Evolutionary conservation across 176 grass and related monocot genomes (phyloP).

Genomic region (Rhynchospora tenuis): DNA sequence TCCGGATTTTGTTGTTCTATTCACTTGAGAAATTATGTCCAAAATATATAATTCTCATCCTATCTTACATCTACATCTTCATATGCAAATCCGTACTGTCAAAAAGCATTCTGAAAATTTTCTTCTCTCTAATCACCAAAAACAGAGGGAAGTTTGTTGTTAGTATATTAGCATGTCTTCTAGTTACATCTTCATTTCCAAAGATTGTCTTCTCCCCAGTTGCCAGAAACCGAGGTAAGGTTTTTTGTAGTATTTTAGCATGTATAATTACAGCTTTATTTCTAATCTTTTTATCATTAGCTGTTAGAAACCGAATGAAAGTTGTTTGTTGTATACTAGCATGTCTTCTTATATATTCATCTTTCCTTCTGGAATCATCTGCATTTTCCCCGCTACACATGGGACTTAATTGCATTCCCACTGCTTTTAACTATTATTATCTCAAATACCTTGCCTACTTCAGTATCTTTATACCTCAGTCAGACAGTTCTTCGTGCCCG

Average conservation of each 20-base stretch:
- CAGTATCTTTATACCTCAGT: background rate
- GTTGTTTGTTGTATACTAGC: too few species aligned
- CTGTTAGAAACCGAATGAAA: too few species aligned
- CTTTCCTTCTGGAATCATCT: background rate
- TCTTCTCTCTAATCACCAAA: background rate
- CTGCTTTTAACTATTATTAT: background rate
- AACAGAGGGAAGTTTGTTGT: background rate
- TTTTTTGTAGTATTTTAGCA: too few species aligned
- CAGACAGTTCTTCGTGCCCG: background rate
- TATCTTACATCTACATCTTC: background rate
- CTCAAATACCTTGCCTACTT: constrained; percentile 1
- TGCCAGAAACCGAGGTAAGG: too few species aligned
- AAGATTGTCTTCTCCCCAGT: too few species aligned
- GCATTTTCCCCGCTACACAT: too few species aligned
- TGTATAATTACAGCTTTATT: too few species aligned
- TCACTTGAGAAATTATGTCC: background rate
- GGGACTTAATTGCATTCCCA: background rate
- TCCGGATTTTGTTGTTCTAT: background rate
- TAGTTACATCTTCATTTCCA: background rate
- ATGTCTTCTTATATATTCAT: background rate
- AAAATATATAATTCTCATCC: constrained; percentile 3
- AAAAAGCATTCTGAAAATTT: background rate
- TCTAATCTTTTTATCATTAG: too few species aligned
- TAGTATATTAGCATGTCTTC: background rate
- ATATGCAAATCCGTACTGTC: background rate